Percentiles rank a stretch among this genome's conserved stretches.
phyloP scores from a whole-genome alignment of 2,329 filamentous ascomycete species.

The Nothopassalora personata region DNA sequence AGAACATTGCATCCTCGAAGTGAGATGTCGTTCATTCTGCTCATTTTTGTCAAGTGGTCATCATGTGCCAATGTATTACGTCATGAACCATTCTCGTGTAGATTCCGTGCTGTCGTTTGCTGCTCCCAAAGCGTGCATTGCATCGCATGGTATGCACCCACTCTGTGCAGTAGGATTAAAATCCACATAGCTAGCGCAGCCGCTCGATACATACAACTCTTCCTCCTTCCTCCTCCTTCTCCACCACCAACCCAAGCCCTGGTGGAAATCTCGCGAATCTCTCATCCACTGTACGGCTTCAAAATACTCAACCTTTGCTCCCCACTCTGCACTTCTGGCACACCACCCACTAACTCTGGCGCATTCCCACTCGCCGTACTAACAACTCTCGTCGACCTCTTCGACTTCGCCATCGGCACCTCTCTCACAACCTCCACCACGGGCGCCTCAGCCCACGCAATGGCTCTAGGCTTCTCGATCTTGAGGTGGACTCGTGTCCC shows the following conservation, averaged over 20 bases:
- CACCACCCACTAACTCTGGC: not conserved
- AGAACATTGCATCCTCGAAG: too few relatives aligned
- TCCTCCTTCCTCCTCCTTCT: too few relatives aligned
- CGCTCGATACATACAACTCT: too few relatives aligned
- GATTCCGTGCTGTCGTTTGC: not conserved
- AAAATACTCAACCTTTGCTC: constrained; percentile 14
- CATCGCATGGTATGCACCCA: too few relatives aligned
- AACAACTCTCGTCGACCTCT: not conserved
- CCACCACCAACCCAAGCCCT: too few relatives aligned
- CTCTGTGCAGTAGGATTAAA: too few relatives aligned
- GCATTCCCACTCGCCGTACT: not conserved
- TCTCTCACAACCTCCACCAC: constrained; percentile 53
- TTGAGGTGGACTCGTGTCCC: constrained; percentile 54
- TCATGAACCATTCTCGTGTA: not conserved
- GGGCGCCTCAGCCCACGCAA: constrained; percentile 66
- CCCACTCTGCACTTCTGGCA: not conserved
- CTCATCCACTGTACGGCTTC: constrained; percentile 16
- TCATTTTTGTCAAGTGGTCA: not conserved
- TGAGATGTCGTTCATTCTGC: too few relatives aligned
- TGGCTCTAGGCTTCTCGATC: constrained; percentile 68
- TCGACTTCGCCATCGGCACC: constrained; percentile 11
- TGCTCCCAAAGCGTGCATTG: too few relatives aligned
- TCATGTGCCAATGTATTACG: not conserved
- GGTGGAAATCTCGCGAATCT: not conserved
- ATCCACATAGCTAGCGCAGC: too few relatives aligned